A percentile compares a stretch with the other conserved stretches of the same genome.
Evolutionary conservation across 345 rosid genomes (phyloP).

Genomic region (Cochlearia excelsa): DNA sequence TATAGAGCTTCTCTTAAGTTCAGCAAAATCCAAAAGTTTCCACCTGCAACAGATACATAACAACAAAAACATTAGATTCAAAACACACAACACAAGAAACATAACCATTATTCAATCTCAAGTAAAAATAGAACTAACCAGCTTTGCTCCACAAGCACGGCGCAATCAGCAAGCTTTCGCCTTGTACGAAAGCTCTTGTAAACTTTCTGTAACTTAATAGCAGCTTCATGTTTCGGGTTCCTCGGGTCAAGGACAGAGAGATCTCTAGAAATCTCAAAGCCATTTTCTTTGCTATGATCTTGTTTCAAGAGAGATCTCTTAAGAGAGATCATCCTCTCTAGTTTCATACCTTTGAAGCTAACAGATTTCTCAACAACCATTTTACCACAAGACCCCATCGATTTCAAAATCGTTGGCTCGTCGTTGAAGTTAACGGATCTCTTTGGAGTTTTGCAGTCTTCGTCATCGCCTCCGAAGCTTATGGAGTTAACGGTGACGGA

Average conservation of each 20-base stretch:
- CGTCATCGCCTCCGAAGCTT: constrained; percentile 67
- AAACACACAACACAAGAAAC: neutral
- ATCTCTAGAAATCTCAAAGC: constrained; percentile 29
- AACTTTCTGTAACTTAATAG: constrained; percentile 81
- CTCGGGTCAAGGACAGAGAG: constrained; percentile 43
- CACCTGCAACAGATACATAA: constrained; percentile 48
- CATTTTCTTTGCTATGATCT: constrained; percentile 20
- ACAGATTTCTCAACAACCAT: constrained; percentile 74
- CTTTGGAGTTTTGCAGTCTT: constrained; percentile 52
- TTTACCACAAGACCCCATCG: constrained; percentile 59
- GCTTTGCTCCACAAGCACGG: constrained; percentile 83
- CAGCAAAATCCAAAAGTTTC: constrained; percentile 87
- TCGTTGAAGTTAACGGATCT: constrained; percentile 66
- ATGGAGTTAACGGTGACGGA: constrained; percentile 72
- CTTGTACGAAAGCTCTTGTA: constrained; percentile 93
- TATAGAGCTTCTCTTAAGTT: constrained; percentile 78
- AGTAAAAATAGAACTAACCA: constrained; percentile 44
- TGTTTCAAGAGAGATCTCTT: constrained; percentile 30
- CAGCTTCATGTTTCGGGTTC: constrained; percentile 76
- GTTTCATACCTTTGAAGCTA: constrained; percentile 63
- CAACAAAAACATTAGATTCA: constrained; percentile 29
- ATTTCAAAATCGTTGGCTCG: constrained; percentile 63
- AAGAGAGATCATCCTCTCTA: constrained; percentile 49
- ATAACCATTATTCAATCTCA: neutral
- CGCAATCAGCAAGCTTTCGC: constrained; percentile 94